These are phyloP conservation scores for Pilobolus umbonatus DNA, from an alignment of 192 early-diverging fungal genomes.

Conservation along the genomic window DNA sequence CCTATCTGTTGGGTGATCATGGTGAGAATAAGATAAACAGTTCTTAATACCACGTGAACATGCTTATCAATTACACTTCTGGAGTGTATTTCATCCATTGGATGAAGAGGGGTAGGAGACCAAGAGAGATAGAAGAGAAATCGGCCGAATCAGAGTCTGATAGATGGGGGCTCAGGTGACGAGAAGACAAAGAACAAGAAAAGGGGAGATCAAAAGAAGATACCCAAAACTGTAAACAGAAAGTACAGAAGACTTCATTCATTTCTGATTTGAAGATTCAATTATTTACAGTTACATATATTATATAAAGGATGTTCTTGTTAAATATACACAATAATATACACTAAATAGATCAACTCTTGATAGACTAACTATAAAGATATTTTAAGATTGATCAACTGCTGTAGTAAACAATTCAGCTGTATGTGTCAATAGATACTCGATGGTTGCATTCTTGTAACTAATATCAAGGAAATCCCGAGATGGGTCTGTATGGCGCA, in stretches of 20 bases:
- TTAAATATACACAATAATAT: too few species aligned
- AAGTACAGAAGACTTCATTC: conserved; percentile 3
- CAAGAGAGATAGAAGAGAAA: conserved; percentile 40
- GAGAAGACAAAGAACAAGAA: neutral
- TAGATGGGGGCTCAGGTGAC: conserved; percentile 16
- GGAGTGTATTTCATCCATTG: conserved; percentile 69
- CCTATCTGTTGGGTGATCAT: conserved; percentile 89
- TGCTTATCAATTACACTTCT: conserved; percentile 84
- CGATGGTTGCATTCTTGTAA: conserved; percentile 65
- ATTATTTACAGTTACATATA: too few species aligned
- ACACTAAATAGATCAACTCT: too few species aligned
- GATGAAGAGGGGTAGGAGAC: conserved; percentile 40
- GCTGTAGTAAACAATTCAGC: conserved; percentile 11
- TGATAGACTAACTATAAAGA: too few species aligned
- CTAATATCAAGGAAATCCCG: conserved; percentile 71
- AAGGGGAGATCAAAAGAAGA: neutral
- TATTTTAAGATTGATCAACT: too few species aligned
- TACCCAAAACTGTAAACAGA: neutral
- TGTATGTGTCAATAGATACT: conserved; percentile 61
- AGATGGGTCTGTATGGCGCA: conserved; percentile 58
- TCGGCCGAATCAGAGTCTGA: neutral
- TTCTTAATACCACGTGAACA: conserved; percentile 81
- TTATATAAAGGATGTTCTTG: neutral
- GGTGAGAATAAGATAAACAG: conserved; percentile 63
- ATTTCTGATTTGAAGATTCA: too few species aligned